Base-by-base conservation (phyloP, 192 early-diverging fungal species). In the Rhizoclosmatium sp. region DNA sequence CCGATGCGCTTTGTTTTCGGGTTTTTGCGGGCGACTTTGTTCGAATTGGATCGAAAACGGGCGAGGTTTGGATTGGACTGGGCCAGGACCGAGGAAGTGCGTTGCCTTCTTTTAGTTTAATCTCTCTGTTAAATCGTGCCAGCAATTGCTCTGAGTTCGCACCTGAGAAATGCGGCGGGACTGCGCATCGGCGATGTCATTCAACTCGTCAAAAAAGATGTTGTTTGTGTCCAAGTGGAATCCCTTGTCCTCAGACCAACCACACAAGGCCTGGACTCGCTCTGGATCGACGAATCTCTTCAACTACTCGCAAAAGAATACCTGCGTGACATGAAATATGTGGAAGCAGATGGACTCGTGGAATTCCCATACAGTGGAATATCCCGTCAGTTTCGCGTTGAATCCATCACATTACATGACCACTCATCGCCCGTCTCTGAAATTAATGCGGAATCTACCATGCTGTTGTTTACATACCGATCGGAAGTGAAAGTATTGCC, bases 301-400 rank as follows among this genome's bases (percentile, higher is more conserved):
- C 58, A 74, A 16, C 2, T 74, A 12, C 39, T 74, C 23, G 72
- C 72, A 7, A 16, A 48, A 14, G 72, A 74, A 74, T 5, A 45
- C 56, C 19, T 74, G 14, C 72, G 72, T 74, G 89, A 92, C 65
- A 66, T 89, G 39, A 87, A 88, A 67, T 93, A 91, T 84, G 80
- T 89, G 4, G 47, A 84, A 4, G 65, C 80, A 48, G 82, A 82
- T 47, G 84, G 86, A 73, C 46, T 78, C 2, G 65, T 92, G 21
- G 90, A 94, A 71, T 79, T 91, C 66, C 70, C 79, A 31, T 93
- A 90, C 75, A 77, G 86, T 47, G 92, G 92, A 19, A 82, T 80
- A 64, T 70, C 71, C 2, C 82, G 83, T 59, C 76, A 85, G 65
- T 89, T 83, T 67, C 39, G 44, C 2, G 69, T 81, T 16, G 81